A percentile compares a stretch with the other conserved stretches of the same genome.
Evolutionary conservation across 2,329 filamentous ascomycete species (phyloP).

Genomic region (Lecanicillium sp.): DNA sequence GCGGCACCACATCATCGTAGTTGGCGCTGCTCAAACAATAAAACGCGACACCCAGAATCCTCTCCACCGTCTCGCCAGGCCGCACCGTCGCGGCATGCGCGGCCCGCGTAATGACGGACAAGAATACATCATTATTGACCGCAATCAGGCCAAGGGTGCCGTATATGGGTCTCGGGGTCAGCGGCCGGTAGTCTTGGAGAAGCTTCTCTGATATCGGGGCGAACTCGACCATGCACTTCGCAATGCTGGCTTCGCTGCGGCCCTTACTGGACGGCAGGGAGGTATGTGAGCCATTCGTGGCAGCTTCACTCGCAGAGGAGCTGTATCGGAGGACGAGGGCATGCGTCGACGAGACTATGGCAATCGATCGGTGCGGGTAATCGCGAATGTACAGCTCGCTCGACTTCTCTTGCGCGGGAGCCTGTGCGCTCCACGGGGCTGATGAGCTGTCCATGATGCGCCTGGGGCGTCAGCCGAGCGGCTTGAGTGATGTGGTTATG

Average conservation of each 20-base stretch:
- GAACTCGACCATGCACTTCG: slow-evolving; percentile 86
- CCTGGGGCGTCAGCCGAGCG: too few relatives aligned
- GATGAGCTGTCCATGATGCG: slow-evolving; percentile 42
- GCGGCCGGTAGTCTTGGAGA: slow-evolving; percentile 66
- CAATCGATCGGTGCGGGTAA: slow-evolving; percentile 78
- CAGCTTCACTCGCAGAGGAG: slow-evolving; percentile 51
- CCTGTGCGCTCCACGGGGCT: slow-evolving; percentile 36
- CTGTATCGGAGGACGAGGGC: slow-evolving; percentile 80
- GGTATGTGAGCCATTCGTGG: slow-evolving; percentile 50
- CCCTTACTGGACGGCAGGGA: slow-evolving; percentile 40
- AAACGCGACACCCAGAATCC: slow-evolving; percentile 82
- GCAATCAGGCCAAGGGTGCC: slow-evolving; percentile 86
- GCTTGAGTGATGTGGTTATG: too few relatives aligned
- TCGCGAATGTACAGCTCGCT: slow-evolving; percentile 81
- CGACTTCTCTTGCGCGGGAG: slow-evolving; percentile 48
- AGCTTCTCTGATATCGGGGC: slow-evolving; percentile 55
- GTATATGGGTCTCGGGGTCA: slow-evolving; percentile 67
- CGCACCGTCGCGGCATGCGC: slow-evolving; percentile 72
- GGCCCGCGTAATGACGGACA: slow-evolving; percentile 80
- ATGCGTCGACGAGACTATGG: slow-evolving; percentile 71
- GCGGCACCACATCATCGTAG: slow-evolving; percentile 68
- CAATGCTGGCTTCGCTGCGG: slow-evolving; percentile 34
- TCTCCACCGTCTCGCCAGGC: slow-evolving; percentile 82
- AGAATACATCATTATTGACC: slow-evolving; percentile 75
- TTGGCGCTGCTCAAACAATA: slow-evolving; percentile 82